phyloP scores from a whole-genome alignment of 768 basidiomycete genomes.

The Clitopilus passeckerianus region DNA sequence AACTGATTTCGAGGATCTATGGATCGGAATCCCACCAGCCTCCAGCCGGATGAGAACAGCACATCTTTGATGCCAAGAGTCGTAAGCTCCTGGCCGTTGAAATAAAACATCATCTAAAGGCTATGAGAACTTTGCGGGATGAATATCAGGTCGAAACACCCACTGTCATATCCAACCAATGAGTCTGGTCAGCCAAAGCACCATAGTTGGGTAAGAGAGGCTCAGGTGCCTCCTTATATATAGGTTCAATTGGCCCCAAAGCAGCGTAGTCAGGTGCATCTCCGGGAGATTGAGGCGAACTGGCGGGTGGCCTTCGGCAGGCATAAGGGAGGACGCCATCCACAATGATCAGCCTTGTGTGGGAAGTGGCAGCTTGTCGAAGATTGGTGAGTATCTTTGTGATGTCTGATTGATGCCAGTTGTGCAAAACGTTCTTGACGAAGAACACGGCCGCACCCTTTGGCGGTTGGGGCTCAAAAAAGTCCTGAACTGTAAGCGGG shows the following conservation, averaged over 20 bases:
- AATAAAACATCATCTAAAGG: constrained; percentile 1
- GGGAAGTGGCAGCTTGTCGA: constrained; percentile 17
- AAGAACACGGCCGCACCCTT: constrained; percentile 36
- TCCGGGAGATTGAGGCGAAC: background rate
- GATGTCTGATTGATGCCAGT: constrained; percentile 41
- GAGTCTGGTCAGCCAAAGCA: constrained; percentile 12
- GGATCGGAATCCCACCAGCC: background rate
- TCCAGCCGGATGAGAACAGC: constrained; percentile 1
- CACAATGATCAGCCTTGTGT: constrained; percentile 26
- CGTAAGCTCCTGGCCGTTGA: constrained; percentile 5
- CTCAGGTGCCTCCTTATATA: background rate
- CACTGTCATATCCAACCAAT: constrained; percentile 16
- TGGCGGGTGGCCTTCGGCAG: constrained; percentile 7
- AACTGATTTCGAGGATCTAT: background rate
- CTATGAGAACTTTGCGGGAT: background rate
- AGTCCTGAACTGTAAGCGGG: constrained; percentile 37
- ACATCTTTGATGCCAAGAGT: constrained; percentile 2
- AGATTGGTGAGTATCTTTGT: constrained; percentile 22
- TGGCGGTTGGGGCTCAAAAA: constrained; percentile 40
- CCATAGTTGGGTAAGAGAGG: constrained; percentile 16
- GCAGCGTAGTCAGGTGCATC: constrained; percentile 1
- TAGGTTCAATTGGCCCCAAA: constrained; percentile 10
- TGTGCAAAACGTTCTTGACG: constrained; percentile 47
- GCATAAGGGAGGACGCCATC: constrained; percentile 25
- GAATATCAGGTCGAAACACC: background rate